Percentiles rank a stretch among this genome's conserved stretches.
Evolutionary conservation across 139 green algal species (phyloP).

Genomic region (Micractinium sp.): DNA sequence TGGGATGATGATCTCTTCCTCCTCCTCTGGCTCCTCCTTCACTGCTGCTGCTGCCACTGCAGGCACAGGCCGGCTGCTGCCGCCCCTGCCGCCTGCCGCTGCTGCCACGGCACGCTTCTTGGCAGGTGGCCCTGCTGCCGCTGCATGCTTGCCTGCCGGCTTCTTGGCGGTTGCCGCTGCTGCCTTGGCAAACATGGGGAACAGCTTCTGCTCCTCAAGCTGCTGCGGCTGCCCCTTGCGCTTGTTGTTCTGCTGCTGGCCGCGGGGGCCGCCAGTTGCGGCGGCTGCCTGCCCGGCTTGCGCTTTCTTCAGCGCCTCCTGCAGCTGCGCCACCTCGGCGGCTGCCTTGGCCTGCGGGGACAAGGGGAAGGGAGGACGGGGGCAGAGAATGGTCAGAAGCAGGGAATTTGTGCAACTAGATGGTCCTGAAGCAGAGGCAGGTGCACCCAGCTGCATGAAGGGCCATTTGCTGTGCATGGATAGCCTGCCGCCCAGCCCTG

Average conservation of each 20-base stretch:
- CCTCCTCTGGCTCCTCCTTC: not conserved
- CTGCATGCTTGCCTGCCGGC: too few species aligned
- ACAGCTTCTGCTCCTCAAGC: not conserved
- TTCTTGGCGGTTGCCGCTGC: too few species aligned
- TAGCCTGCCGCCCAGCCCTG: too few species aligned
- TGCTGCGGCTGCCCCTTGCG: not conserved
- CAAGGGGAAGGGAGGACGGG: not conserved
- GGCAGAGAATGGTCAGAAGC: not conserved
- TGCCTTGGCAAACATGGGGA: not conserved
- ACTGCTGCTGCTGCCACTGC: not conserved
- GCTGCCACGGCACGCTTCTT: constrained; percentile 7
- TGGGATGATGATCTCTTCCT: not conserved
- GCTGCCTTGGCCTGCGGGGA: not conserved
- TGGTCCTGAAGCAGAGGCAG: not conserved
- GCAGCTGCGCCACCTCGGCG: not conserved
- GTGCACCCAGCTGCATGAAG: not conserved
- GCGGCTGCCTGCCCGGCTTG: not conserved
- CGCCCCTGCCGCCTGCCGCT: not conserved
- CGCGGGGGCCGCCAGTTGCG: too few species aligned
- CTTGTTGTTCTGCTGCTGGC: too few species aligned
- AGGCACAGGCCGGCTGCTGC: not conserved
- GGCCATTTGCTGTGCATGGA: too few species aligned
- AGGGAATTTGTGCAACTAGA: not conserved
- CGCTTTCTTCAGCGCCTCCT: not conserved
- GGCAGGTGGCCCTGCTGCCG: not conserved